Base-by-base conservation (phyloP, 805 yeast genomes). In the Martiniozyma abietophila region DNA sequence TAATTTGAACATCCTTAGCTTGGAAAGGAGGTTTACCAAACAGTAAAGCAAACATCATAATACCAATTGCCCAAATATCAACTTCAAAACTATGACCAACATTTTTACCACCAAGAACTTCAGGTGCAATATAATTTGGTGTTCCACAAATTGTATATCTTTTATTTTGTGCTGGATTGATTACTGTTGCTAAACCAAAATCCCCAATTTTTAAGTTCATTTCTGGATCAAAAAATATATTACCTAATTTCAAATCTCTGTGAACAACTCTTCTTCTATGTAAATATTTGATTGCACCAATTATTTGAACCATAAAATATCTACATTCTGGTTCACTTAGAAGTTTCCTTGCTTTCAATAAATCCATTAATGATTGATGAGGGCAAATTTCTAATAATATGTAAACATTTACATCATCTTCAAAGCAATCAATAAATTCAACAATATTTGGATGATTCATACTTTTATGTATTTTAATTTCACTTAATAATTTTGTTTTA, bases 61-160 rank as follows among this genome's bases (percentile, higher is more conserved):
- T 83, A 41, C 99, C 99, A 45, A 86, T 76, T 8, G 98, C 94
- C 99, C 99, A 92, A 40, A 86, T 74, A 57, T 92, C 99, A 27
- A 86, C 96, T 57, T 86, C 96, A 53, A 76, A 88, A 33, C 94
- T 77, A 57, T 92, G 98, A 7, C 97, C 98, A 9, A 75, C 69
- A 35, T 67, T 73, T 49, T 85, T 85, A 19, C 95, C 94, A 26
- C 86, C 82, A 44, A 92, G 68, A 16, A 92, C 95, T 63, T 92
- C 99, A 6, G 99, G 99, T 1, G 98, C 96, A 53, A 92, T 92
- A 56, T 92, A 92, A 61, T 92, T 92, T 40, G 99, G 99, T 17
- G 99, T 92, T 35, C 99, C 99, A 59, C 99, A 92, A 36, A 92
- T 84, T 28, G 98, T 89, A 54, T 79, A 82, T 51, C 89, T 85